A percentile compares a stretch with the other conserved stretches of the same genome.
Conservation (phyloP, 371 early-diverging fungal species). For the Batrachochytrium dendrobatidis region DNA sequence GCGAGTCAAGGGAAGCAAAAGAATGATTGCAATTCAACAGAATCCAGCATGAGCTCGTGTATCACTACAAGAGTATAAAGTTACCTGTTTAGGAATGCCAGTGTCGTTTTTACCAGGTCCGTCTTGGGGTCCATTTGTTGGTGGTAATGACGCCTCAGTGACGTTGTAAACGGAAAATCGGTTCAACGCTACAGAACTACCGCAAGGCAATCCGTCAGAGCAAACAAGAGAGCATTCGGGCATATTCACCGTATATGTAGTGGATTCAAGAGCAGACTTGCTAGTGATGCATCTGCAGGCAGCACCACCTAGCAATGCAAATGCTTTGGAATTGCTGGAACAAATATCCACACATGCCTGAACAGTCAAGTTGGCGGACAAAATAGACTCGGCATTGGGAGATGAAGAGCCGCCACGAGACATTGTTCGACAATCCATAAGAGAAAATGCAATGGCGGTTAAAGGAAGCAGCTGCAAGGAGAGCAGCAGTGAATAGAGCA, state of each 20-base stretch:
- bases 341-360: background rate
- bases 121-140: no score
- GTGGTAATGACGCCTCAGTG: background rate
- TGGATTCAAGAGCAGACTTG: background rate
- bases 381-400: no score
- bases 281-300: background rate
- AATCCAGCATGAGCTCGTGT: no score
- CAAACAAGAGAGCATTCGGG: background rate
- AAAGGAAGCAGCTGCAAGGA: no score
- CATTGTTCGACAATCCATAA: background rate
- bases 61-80: no score
- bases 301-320: background rate
- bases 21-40: no score
- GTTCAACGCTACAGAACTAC: background rate
- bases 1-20: no score
- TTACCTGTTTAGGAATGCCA: no score
- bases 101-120: no score
- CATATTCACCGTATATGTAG: background rate
- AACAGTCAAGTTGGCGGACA: background rate
- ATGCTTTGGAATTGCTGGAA: background rate
- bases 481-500: no score
- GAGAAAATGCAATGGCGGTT: no score
- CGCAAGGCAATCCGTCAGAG: background rate
- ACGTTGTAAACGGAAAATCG: slow-evolving; percentile 3
- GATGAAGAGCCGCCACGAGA: no score